Conservation (phyloP, 176 grass and related monocot species). For the Oryza glaberrima region DNA sequence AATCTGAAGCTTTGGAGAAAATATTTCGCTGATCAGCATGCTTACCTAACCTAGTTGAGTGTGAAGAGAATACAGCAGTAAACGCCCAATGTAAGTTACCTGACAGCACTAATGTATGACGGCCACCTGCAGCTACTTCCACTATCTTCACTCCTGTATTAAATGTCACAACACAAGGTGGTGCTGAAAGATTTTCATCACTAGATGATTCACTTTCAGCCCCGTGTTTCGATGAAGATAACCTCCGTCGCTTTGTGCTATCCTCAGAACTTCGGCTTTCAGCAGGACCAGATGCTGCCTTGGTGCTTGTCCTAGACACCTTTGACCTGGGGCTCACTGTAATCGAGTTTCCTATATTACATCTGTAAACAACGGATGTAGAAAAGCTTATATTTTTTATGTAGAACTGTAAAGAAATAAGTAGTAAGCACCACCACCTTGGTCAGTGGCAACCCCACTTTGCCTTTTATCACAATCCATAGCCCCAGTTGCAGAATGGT, state of each 20-base stretch:
- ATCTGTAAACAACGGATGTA: slow-evolving; percentile 46
- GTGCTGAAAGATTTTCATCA: slow-evolving; percentile 87
- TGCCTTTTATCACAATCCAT: slow-evolving; percentile 77
- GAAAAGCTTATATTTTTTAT: slow-evolving; percentile 49
- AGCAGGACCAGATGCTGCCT: slow-evolving; percentile 57
- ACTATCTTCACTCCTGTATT: slow-evolving; percentile 75
- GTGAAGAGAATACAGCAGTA: too few relatives aligned
- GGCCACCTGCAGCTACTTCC: slow-evolving; percentile 89
- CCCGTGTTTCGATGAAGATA: slow-evolving; percentile 80
- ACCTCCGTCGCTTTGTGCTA: slow-evolving; percentile 72
- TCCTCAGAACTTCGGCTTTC: slow-evolving; percentile 81
- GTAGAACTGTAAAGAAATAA: slow-evolving; percentile 5
- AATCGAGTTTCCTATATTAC: slow-evolving; percentile 59
- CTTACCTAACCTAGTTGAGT: neutral
- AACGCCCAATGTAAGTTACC: slow-evolving; percentile 57
- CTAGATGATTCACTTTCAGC: slow-evolving; percentile 78
- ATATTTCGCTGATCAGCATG: slow-evolving; percentile 31
- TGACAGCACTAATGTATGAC: slow-evolving; percentile 95
- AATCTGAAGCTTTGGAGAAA: slow-evolving; percentile 75
- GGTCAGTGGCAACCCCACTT: slow-evolving; percentile 45
- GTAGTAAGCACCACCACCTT: slow-evolving; percentile 61
- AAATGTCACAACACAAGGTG: slow-evolving; percentile 86
- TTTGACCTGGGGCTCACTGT: slow-evolving; percentile 93
- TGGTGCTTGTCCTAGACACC: slow-evolving; percentile 60
- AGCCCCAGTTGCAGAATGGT: slow-evolving; percentile 57